A percentile compares a stretch with the other conserved stretches of the same genome.
These are phyloP conservation scores for Fusarium napiforme DNA, from an alignment of 2,329 filamentous ascomycete species.

Conservation along the genomic window DNA sequence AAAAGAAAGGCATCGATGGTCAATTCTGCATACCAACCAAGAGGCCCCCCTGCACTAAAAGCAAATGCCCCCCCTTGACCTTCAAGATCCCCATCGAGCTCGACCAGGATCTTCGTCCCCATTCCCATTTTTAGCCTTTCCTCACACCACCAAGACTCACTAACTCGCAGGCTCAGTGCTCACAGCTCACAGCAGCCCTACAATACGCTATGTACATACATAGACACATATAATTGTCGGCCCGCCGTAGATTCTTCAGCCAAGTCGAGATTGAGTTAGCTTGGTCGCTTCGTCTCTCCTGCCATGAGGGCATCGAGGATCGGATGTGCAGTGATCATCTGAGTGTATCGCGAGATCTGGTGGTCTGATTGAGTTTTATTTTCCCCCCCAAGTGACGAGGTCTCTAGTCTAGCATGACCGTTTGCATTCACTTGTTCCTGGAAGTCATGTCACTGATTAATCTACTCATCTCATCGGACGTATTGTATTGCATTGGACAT, in stretches of 20 bases:
- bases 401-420: neutral
- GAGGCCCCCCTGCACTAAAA: constrained; percentile 13
- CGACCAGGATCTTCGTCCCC: constrained; percentile 20
- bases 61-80: neutral
- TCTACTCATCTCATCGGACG: neutral
- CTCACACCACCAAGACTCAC: neutral
- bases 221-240: neutral
- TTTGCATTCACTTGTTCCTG: neutral
- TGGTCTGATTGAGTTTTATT: constrained; percentile 23
- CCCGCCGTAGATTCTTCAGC: constrained; percentile 4
- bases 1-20: constrained; percentile 14
- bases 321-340: constrained; percentile 19
- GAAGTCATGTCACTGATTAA: neutral
- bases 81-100: constrained; percentile 19
- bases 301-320: constrained; percentile 23
- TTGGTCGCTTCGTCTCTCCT: neutral
- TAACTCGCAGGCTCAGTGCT: neutral
- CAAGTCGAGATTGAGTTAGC: constrained; percentile 5
- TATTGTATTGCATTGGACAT: neutral
- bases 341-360: constrained; percentile 22
- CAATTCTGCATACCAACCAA: constrained; percentile 25
- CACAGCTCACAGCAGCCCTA: neutral
- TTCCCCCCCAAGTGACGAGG: neutral
- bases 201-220: neutral
- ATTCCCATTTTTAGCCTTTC: constrained; percentile 8